Evolutionary conservation across 192 early-diverging fungal genomes (phyloP).

Genomic region (Allomyces macrogynus): DNA sequence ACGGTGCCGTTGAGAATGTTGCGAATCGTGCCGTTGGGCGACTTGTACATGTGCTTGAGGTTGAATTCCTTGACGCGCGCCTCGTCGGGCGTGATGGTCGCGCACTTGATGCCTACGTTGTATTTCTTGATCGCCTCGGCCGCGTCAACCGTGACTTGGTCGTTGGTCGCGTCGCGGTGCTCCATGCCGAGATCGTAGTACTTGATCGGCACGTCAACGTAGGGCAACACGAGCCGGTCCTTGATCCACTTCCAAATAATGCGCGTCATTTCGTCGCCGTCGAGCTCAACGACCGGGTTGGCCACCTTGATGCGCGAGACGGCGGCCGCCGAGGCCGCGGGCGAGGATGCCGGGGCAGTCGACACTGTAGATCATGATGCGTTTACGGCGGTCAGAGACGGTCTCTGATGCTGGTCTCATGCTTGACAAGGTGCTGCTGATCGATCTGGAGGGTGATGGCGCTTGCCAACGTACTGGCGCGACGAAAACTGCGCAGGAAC

Average conservation of each 20-base stretch:
- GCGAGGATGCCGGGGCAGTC: no score
- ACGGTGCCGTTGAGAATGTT: conserved; percentile 95
- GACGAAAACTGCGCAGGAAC: no score
- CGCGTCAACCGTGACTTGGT: conserved; percentile 83
- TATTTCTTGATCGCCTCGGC: conserved; percentile 93
- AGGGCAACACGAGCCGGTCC: conserved; percentile 77
- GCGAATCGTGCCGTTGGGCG: conserved; percentile 89
- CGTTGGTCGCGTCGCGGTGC: conserved; percentile 81
- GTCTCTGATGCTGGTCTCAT: no score
- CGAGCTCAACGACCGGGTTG: conserved; percentile 69
- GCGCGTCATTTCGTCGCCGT: conserved; percentile 98
- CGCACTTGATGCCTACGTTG: conserved; percentile 97
- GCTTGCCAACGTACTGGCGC: no score
- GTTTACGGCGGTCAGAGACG: no score
- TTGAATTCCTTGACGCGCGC: conserved; percentile 87
- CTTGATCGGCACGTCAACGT: conserved; percentile 77
- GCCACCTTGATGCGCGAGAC: conserved; percentile 38
- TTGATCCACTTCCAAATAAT: conserved; percentile 92
- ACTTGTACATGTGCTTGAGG: conserved; percentile 96
- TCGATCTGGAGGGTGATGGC: no score
- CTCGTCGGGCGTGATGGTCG: conserved; percentile 94
- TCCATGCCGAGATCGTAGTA: conserved; percentile 90
- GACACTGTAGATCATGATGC: no score
- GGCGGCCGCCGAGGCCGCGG: not conserved
- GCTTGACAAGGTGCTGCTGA: no score